Conservation (phyloP, 108 stramenopile species). For the Cyclostephanos invisitatus region DNA sequence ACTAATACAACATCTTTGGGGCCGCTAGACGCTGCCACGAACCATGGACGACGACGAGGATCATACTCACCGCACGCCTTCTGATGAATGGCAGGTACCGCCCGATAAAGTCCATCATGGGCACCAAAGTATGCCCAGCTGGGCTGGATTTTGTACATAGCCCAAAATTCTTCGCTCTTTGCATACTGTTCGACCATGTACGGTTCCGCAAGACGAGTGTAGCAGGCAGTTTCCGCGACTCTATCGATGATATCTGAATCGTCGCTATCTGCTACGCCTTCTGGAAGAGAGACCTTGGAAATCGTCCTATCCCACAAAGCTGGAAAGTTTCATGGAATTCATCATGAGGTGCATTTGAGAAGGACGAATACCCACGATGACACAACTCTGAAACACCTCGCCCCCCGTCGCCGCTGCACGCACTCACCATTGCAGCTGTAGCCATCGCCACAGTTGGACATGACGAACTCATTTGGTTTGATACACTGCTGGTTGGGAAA, state of each 20-base stretch:
- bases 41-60: conserved; percentile 57
- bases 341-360: not conserved
- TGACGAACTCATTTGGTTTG: conserved; percentile 8
- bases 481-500: conserved; percentile 31
- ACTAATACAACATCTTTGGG: conserved; percentile 44
- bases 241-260: not conserved
- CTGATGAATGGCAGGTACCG: conserved; percentile 31
- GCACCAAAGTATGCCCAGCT: conserved; percentile 43
- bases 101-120: conserved; percentile 46
- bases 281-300: conserved; percentile 10
- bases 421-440: not conserved
- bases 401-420: too few relatives aligned
- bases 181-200: conserved; percentile 25
- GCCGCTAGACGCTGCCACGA: conserved; percentile 57
- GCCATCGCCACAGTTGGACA: not conserved
- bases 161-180: conserved; percentile 18
- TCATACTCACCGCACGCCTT: conserved; percentile 39
- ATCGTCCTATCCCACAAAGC: conserved; percentile 18
- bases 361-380: not conserved
- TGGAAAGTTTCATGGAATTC: not conserved
- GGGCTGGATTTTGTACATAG: conserved; percentile 7
- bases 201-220: conserved; percentile 20
- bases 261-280: conserved; percentile 6
- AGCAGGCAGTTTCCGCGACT: conserved; percentile 25
- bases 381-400: not conserved